These are phyloP conservation scores for Mortierella sp. DNA, from an alignment of 371 early-diverging fungal genomes.

Conservation along the genomic window DNA sequence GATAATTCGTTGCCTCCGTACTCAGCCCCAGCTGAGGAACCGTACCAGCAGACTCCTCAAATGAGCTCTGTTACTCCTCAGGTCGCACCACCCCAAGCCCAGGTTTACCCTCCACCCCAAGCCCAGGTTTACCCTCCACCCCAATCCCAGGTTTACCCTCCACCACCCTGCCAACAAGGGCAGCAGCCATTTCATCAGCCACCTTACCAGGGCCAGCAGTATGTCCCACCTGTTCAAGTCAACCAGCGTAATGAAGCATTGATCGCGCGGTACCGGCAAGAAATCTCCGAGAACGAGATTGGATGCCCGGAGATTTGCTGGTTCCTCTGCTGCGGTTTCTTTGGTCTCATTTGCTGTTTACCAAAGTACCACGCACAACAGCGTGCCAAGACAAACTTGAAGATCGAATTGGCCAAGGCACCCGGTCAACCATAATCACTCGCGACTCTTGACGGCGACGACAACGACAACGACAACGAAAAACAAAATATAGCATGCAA, in stretches of 20 bases:
- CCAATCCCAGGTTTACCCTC: not conserved
- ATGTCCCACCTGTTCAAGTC: slow-evolving; percentile 9
- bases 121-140: no score
- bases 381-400: slow-evolving; percentile 10
- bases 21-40: no score
- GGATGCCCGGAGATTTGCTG: slow-evolving; percentile 21
- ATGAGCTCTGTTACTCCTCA: not conserved
- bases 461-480: no score
- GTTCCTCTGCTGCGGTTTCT: slow-evolving; percentile 35
- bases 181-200: not conserved
- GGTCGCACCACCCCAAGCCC: no score
- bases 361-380: slow-evolving; percentile 34
- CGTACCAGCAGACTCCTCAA: not conserved
- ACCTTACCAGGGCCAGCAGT: slow-evolving; percentile 1
- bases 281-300: slow-evolving; percentile 25
- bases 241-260: slow-evolving; percentile 16
- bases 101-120: no score
- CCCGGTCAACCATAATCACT: not conserved
- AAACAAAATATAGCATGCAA: no score
- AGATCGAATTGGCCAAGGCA: slow-evolving; percentile 25
- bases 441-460: no score
- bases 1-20: not conserved
- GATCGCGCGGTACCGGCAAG: slow-evolving; percentile 22
- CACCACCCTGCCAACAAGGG: slow-evolving; percentile 1
- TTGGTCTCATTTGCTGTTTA: slow-evolving; percentile 34